These are phyloP conservation scores for Penicillium diatomitis DNA, from an alignment of 495 filamentous ascomycete genomes.

Conservation along the genomic window DNA sequence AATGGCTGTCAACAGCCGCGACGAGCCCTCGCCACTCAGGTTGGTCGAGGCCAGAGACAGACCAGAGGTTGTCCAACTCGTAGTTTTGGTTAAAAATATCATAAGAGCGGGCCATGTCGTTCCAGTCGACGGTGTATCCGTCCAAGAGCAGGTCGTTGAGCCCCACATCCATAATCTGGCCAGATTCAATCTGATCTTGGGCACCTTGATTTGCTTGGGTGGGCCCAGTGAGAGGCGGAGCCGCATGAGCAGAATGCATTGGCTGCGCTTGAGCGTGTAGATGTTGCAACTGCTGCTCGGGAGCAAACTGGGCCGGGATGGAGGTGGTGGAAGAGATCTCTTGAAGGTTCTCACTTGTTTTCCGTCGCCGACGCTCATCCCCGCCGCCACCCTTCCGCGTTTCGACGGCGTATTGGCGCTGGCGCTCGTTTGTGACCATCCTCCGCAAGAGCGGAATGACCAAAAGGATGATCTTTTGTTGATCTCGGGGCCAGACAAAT, in stretches of 20 bases:
- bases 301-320: slow-evolving; percentile 20
- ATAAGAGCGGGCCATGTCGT: slow-evolving; percentile 26
- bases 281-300: slow-evolving; percentile 25
- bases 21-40: slow-evolving; percentile 38
- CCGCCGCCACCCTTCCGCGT: slow-evolving; percentile 41
- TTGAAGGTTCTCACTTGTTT: slow-evolving; percentile 30
- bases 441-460: slow-evolving; percentile 50
- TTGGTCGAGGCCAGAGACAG: slow-evolving; percentile 35
- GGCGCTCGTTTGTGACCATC: slow-evolving; percentile 58
- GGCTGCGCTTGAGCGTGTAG: slow-evolving; percentile 23
- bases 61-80: slow-evolving; percentile 36
- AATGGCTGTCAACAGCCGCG: slow-evolving; percentile 40
- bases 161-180: slow-evolving; percentile 17
- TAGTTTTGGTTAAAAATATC: slow-evolving; percentile 31
- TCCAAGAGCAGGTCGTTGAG: slow-evolving; percentile 30
- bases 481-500: slow-evolving; percentile 48
- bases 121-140: slow-evolving; percentile 34
- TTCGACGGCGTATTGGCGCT: slow-evolving; percentile 52
- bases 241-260: slow-evolving; percentile 18
- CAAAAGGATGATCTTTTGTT: slow-evolving; percentile 46
- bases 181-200: slow-evolving; percentile 11
- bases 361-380: slow-evolving; percentile 35
- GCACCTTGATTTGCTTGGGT: slow-evolving; percentile 8
- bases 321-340: neutral
- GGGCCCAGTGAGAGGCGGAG: slow-evolving; percentile 8